phyloP scores from a whole-genome alignment of 768 basidiomycete species.

The Solioccasus polychromus region DNA sequence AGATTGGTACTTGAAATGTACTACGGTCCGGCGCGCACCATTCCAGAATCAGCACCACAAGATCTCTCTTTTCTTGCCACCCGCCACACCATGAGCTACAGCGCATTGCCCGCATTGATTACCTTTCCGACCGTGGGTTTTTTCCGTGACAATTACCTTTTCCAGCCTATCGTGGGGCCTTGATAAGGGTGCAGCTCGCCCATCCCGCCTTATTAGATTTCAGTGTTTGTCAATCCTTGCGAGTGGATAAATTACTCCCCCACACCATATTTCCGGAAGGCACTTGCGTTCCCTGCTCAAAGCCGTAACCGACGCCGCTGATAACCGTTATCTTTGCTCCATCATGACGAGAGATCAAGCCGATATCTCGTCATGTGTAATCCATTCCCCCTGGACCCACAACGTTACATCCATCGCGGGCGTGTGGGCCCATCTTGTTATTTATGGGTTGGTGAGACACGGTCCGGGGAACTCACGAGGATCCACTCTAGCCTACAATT shows the following conservation, averaged over 20 bases:
- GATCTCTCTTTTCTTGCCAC: background rate
- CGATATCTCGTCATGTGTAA: no score
- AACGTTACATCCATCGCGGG: background rate
- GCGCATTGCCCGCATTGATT: background rate
- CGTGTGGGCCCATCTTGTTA: background rate
- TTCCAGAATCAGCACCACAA: background rate
- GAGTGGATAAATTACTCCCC: background rate
- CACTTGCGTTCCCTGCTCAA: no score
- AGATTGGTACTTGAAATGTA: background rate
- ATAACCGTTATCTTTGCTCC: conserved; percentile 15
- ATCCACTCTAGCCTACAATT: no score
- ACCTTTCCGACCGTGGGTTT: conserved; percentile 6
- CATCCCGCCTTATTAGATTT: background rate
- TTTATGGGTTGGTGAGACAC: conserved; percentile 9
- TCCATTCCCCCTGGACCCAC: conserved; percentile 19
- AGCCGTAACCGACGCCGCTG: no score
- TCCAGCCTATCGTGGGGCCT: conserved; percentile 6
- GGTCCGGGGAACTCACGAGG: background rate
- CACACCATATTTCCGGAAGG: background rate
- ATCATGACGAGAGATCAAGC: conserved; percentile 6
- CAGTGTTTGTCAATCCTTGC: conserved; percentile 1
- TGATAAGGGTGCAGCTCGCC: background rate
- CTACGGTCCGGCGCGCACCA: conserved; percentile 11
- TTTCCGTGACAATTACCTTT: conserved; percentile 5
- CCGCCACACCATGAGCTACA: conserved; percentile 12